Percentiles rank a stretch among this genome's conserved stretches.
These are phyloP conservation scores for Aspergillus latus DNA, from an alignment of 2,329 filamentous ascomycete genomes.

Conservation along the genomic window DNA sequence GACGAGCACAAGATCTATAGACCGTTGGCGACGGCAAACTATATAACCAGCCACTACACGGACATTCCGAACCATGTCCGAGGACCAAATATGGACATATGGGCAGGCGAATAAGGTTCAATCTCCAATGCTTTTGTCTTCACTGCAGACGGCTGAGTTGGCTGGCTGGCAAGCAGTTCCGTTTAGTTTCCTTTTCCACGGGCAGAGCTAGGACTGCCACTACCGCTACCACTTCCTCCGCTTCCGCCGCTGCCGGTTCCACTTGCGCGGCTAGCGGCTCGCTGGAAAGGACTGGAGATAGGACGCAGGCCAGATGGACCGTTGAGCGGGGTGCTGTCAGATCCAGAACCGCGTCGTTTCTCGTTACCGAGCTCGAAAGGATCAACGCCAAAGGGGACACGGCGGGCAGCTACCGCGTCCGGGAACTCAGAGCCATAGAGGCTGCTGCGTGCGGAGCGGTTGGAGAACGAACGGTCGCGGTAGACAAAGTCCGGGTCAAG, in stretches of 20 bases:
- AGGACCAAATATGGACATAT: background rate
- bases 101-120: background rate
- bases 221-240: conserved; percentile 43
- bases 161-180: background rate
- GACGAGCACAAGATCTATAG: conserved; percentile 14
- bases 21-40: conserved; percentile 9
- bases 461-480: conserved; percentile 45
- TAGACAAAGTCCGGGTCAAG: conserved; percentile 33
- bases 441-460: conserved; percentile 41
- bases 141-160: background rate
- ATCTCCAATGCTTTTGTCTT: conserved; percentile 10
- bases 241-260: conserved; percentile 47
- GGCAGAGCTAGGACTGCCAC: conserved; percentile 41
- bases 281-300: conserved; percentile 40
- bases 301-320: conserved; percentile 34
- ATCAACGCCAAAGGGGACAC: conserved; percentile 33
- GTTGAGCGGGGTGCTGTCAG: conserved; percentile 34
- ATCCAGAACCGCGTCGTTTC: conserved; percentile 33
- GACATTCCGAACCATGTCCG: background rate
- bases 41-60: conserved; percentile 2
- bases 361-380: conserved; percentile 32
- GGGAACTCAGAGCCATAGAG: conserved; percentile 36
- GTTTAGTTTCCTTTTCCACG: conserved; percentile 33
- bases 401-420: conserved; percentile 27
- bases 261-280: conserved; percentile 50